Percentiles rank a stretch among this genome's conserved stretches.
Evolutionary conservation across 257 asterid genomes (phyloP).

Genomic region (Hygrophila difformis): DNA sequence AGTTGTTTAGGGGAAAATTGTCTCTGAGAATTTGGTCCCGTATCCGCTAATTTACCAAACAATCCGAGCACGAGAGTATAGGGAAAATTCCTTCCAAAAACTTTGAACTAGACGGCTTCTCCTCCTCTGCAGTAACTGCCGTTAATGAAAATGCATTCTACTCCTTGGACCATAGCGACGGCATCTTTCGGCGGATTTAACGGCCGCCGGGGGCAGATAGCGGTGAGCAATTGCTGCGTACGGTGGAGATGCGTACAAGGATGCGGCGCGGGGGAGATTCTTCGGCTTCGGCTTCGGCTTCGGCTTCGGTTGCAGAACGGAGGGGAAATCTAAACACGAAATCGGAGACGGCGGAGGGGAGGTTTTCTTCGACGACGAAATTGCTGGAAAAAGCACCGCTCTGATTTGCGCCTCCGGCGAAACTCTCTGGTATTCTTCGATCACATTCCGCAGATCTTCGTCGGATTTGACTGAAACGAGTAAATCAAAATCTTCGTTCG

Average conservation of each 20-base stretch:
- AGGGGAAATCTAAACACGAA: conserved; percentile 51
- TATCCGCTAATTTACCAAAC: too few species aligned
- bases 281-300: too few species aligned
- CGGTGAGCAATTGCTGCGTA: neutral
- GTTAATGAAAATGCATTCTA: conserved; percentile 19
- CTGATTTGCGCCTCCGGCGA: conserved; percentile 50
- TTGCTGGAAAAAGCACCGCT: conserved; percentile 59
- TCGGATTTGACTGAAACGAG: conserved; percentile 60
- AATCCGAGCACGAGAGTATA: too few species aligned
- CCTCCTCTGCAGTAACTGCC: neutral
- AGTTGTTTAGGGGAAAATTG: too few species aligned
- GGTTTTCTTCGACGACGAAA: conserved; percentile 32
- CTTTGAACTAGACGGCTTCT: too few species aligned
- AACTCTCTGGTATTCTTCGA: conserved; percentile 59
- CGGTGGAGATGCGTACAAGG: too few species aligned
- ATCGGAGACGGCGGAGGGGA: conserved; percentile 67
- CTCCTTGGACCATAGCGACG: conserved; percentile 15
- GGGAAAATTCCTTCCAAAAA: too few species aligned
- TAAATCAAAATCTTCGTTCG: conserved; percentile 69
- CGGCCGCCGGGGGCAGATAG: conserved; percentile 15
- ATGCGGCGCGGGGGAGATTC: too few species aligned
- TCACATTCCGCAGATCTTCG: conserved; percentile 50
- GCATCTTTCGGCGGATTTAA: conserved; percentile 17
- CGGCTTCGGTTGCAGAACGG: conserved; percentile 14
- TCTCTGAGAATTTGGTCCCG: too few species aligned